A percentile compares a stretch with the other conserved stretches of the same genome.
phyloP scores from a whole-genome alignment of 768 basidiomycete genomes.

The Cystobasidium tubakii region DNA sequence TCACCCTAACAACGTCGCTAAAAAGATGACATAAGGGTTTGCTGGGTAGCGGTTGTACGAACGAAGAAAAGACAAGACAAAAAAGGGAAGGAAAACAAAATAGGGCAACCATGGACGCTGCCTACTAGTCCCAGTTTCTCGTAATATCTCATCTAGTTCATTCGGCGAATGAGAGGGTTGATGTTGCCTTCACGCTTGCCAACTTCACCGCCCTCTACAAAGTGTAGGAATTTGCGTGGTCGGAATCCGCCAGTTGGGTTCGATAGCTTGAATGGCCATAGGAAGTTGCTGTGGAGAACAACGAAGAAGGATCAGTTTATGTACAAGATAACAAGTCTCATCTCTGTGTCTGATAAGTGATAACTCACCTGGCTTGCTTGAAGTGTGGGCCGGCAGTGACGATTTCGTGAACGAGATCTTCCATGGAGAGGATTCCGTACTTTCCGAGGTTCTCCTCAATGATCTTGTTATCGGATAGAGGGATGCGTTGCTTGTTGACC shows the following conservation, averaged over 20 bases:
- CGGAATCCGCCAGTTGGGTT: slow-evolving; percentile 99
- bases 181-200: slow-evolving; percentile 95
- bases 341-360: too few relatives aligned
- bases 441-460: slow-evolving; percentile 87
- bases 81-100: neutral
- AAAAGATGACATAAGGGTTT: neutral
- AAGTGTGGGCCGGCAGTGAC: slow-evolving; percentile 93
- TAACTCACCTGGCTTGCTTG: slow-evolving; percentile 71
- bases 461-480: slow-evolving; percentile 84
- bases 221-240: slow-evolving; percentile 81
- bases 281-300: slow-evolving; percentile 63
- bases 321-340: neutral
- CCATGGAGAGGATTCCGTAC: slow-evolving; percentile 90
- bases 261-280: slow-evolving; percentile 99
- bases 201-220: slow-evolving; percentile 52
- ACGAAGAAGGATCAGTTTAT: neutral
- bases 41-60: neutral
- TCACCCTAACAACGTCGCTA: neutral
- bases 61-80: too few relatives aligned
- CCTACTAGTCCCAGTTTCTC: too few relatives aligned
- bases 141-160: slow-evolving; percentile 23
- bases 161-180: slow-evolving; percentile 73
- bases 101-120: neutral
- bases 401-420: slow-evolving; percentile 97
- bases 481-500: slow-evolving; percentile 94